These are phyloP conservation scores for Coemansia sp. DNA, from an alignment of 192 early-diverging fungal genomes.

Conservation along the genomic window DNA sequence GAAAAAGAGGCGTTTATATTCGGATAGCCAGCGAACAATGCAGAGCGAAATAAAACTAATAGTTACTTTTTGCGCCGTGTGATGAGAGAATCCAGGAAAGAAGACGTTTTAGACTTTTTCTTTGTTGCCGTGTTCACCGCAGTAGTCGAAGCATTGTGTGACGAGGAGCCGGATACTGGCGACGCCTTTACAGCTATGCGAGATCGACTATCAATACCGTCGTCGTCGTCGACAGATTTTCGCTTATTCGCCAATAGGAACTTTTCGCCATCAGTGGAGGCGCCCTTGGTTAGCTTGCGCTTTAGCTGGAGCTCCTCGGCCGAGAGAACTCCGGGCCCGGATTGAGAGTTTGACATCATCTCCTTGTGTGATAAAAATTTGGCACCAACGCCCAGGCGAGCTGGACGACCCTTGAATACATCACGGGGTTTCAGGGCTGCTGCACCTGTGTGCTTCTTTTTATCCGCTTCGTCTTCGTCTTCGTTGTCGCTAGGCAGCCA, in stretches of 20 bases:
- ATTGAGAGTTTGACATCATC: constrained; percentile 17
- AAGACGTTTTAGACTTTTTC: constrained; percentile 25
- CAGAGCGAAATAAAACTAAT: background rate
- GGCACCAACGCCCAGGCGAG: constrained; percentile 44
- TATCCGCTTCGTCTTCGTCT: constrained; percentile 5
- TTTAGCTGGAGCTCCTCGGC: constrained; percentile 34
- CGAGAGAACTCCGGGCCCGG: constrained; percentile 10
- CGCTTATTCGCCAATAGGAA: background rate
- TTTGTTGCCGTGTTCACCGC: constrained; percentile 3
- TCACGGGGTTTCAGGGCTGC: constrained; percentile 23
- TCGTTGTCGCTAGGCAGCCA: constrained; percentile 25
- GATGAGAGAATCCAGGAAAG: constrained; percentile 31
- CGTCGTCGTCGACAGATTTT: background rate
- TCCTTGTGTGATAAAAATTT: constrained; percentile 47
- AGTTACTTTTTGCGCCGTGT: constrained; percentile 12
- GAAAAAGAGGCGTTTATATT: background rate
- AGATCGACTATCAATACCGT: constrained; percentile 21
- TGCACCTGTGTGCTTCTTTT: background rate
- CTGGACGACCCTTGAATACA: constrained; percentile 42
- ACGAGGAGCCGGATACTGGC: background rate
- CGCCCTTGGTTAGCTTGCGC: constrained; percentile 24
- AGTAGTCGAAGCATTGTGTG: background rate
- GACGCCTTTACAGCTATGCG: background rate
- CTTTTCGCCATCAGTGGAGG: background rate
- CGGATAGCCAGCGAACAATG: background rate